Conservation (phyloP, 768 basidiomycete species). For the Mycena galopus region DNA sequence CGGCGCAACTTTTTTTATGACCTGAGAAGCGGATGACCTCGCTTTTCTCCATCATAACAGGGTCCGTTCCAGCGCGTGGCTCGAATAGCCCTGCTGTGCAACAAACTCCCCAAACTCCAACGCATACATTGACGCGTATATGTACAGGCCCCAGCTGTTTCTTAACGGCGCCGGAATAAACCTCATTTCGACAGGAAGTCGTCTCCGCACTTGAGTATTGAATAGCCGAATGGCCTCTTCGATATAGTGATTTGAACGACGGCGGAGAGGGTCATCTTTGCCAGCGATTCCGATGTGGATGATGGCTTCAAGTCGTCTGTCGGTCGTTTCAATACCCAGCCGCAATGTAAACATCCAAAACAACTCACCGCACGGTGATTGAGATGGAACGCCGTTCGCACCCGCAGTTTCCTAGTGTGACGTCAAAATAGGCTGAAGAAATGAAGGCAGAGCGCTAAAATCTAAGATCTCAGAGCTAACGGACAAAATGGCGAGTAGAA, state of each 20-base stretch:
- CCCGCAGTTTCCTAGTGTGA: too few relatives aligned
- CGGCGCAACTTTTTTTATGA: too few relatives aligned
- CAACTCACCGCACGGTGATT: constrained; percentile 95
- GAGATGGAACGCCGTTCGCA: constrained; percentile 97
- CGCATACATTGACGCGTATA: too few relatives aligned
- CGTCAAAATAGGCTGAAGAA: too few relatives aligned
- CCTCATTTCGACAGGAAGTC: constrained; percentile 92
- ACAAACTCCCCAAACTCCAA: constrained; percentile 97
- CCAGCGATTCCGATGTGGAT: constrained; percentile 96
- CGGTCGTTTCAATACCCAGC: constrained; percentile 12
- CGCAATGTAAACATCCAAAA: neutral
- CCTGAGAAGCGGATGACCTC: constrained; percentile 92
- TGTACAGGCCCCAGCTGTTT: too few relatives aligned
- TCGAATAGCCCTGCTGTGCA: constrained; percentile 89
- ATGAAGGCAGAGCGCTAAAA: too few relatives aligned
- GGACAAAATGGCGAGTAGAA: too few relatives aligned
- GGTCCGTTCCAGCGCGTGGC: constrained; percentile 91
- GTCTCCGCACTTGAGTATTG: constrained; percentile 88
- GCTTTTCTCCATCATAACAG: constrained; percentile 94
- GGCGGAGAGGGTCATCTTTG: constrained; percentile 91
- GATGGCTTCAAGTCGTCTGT: constrained; percentile 94
- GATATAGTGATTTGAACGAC: constrained; percentile 92
- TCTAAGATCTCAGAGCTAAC: too few relatives aligned
- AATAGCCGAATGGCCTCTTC: constrained; percentile 98
- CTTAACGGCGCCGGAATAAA: too few relatives aligned